A percentile compares a stretch with the other conserved stretches of the same genome.
Evolutionary conservation across 345 rosid genomes (phyloP).

Genomic region (Nasturtium officinale): DNA sequence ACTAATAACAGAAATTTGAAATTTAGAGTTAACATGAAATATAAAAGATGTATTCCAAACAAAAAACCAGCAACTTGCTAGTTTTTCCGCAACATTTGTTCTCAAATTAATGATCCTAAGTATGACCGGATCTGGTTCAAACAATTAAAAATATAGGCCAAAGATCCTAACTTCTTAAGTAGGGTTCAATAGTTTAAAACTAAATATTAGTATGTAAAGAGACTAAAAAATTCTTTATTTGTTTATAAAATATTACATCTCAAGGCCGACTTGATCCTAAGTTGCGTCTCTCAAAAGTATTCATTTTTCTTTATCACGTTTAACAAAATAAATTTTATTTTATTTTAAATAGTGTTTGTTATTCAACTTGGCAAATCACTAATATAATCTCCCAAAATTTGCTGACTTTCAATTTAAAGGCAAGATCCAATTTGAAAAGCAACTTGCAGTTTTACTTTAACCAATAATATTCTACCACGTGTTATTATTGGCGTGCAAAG

Average conservation of each 20-base stretch:
- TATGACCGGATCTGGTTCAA: not conserved
- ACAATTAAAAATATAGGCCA: not conserved
- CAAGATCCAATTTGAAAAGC: conserved; percentile 9
- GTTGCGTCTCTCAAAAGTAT: not conserved
- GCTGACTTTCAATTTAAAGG: conserved; percentile 20
- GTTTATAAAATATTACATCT: too few species aligned
- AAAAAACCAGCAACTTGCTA: not conserved
- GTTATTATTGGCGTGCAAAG: conserved; percentile 26
- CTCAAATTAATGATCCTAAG: not conserved
- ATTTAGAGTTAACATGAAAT: too few species aligned
- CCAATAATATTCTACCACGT: conserved; percentile 23
- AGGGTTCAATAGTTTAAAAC: too few species aligned
- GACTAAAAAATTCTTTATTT: too few species aligned
- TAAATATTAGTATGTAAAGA: too few species aligned
- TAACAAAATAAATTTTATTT: too few species aligned
- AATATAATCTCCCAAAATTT: not conserved
- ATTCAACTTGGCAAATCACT: conserved; percentile 13
- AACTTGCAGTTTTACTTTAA: not conserved
- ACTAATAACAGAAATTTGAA: too few species aligned
- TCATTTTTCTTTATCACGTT: not conserved
- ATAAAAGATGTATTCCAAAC: not conserved
- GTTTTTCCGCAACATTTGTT: not conserved
- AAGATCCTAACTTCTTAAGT: too few species aligned
- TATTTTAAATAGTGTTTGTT: not conserved
- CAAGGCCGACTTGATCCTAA: not conserved